Evolutionary conservation across 2,329 filamentous ascomycete species (phyloP), one percentile per base, ranked within the genome.

Genomic region (Cercospora zeae-maydis): DNA sequence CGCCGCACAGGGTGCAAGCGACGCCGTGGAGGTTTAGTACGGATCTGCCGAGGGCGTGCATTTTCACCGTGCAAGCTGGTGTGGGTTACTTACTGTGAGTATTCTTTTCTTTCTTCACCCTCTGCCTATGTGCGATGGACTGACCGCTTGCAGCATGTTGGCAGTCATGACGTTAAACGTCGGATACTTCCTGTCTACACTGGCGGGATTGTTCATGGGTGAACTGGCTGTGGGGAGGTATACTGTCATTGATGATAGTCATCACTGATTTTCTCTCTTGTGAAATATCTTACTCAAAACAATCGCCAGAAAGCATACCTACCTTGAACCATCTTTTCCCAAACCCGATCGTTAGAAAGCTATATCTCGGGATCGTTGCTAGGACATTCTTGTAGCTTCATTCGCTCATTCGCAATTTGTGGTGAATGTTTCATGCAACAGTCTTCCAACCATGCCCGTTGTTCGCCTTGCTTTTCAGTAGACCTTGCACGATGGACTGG

Each of bases 121-220:
- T 27, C 24, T 24, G 47, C 36, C 10, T 2, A 2, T 27, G 24
- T 4, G 9, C 6, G 9, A 42, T 7, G 5, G 39, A 54, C 67
- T 73, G 52, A 71, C 74, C 16, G 21, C 33, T 59, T 56, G 37
- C 70, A 96, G 92, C 63, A 96, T 96, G 92, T 79, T 96, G 78
- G 91, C 90, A 13, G 89, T 96, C 73, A 96, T 95, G 91, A 93
- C 90, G 1, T 86, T 91, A 80, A 95, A 95, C 70, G 84, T 93
- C 14, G 91, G 91, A 11, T 95, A 95, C 75, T 93, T 93, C 75
- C 77, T 92, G 59, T 92, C 90, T 0, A 83, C 93, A n/a, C 82
- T 96, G 10, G 88, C 81, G 4, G 89, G 89, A 13, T 84, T 89
- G 1, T 97, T 98, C 73, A 74, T 96, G n/a, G 93, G 93, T 24